phyloP scores from a whole-genome alignment of 2,329 filamentous ascomycete species.

The Fusarium hostae region DNA sequence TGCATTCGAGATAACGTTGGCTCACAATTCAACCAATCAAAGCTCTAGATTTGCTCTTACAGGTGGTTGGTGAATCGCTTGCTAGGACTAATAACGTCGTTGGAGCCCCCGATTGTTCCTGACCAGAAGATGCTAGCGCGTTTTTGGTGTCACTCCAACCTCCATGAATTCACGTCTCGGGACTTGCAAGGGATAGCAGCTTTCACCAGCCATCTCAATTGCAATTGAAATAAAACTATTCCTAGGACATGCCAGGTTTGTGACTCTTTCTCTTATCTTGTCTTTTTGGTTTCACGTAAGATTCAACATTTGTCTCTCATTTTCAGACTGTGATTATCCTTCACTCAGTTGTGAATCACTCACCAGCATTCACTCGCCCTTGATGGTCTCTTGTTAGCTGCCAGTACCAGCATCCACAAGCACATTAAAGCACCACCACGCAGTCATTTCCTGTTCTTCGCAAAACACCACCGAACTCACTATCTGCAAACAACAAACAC shows the following conservation, averaged over 20 bases:
- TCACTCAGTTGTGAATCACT: slow-evolving; percentile 19
- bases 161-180: slow-evolving; percentile 36
- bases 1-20: slow-evolving; percentile 1
- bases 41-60: background rate
- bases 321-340: background rate
- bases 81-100: slow-evolving; percentile 12
- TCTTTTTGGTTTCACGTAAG: slow-evolving; percentile 26
- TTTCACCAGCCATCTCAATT: slow-evolving; percentile 46
- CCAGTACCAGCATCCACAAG: slow-evolving; percentile 28
- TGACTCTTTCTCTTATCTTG: slow-evolving; percentile 3
- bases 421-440: slow-evolving; percentile 5
- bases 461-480: background rate
- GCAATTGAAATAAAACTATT: slow-evolving; percentile 38
- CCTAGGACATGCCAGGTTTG: slow-evolving; percentile 19
- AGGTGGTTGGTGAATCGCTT: slow-evolving; percentile 34
- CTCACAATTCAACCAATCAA: slow-evolving; percentile 20
- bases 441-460: background rate
- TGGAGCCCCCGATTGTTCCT: slow-evolving; percentile 31
- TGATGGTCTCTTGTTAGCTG: slow-evolving; percentile 24
- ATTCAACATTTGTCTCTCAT: slow-evolving; percentile 15
- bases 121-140: slow-evolving; percentile 26
- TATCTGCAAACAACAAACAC: background rate
- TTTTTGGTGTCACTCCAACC: slow-evolving; percentile 39
- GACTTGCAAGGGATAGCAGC: slow-evolving; percentile 10
- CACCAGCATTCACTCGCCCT: background rate